Percentiles rank a stretch among this genome's conserved stretches.
Evolutionary conservation across 2,329 filamentous ascomycete species (phyloP).

Genomic region (Acrocalymma vagum): DNA sequence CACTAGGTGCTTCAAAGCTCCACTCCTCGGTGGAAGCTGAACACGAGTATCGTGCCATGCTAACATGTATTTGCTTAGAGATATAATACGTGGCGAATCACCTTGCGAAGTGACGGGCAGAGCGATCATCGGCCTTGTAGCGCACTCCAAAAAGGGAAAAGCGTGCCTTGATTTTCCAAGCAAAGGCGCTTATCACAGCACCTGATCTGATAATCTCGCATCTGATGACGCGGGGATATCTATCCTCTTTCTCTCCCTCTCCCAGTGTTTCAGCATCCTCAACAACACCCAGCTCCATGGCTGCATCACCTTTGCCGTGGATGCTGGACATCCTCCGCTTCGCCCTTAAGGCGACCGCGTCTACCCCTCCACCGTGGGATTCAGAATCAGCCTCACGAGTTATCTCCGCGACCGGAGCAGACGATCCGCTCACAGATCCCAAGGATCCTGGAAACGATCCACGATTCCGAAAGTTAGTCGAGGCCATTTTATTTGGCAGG

Average conservation of each 20-base stretch:
- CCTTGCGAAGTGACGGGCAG: no score
- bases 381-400: constrained; percentile 7
- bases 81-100: no score
- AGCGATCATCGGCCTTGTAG: no score
- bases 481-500: constrained; percentile 49
- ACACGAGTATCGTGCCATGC: no score
- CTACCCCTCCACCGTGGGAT: constrained; percentile 26
- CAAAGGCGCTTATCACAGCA: constrained; percentile 22
- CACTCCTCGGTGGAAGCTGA: no score
- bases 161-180: constrained; percentile 12
- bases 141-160: constrained; percentile 10
- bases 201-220: constrained; percentile 13
- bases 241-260: constrained; percentile 8
- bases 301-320: constrained; percentile 19
- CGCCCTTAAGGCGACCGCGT: constrained; percentile 32
- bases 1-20: no score
- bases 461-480: constrained; percentile 44
- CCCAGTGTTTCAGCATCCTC: constrained; percentile 10
- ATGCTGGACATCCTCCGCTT: constrained; percentile 31
- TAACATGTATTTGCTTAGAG: no score
- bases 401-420: constrained; percentile 13
- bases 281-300: constrained; percentile 8
- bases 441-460: constrained; percentile 47
- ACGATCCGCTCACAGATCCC: constrained; percentile 28
- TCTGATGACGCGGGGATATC: constrained; percentile 4